phyloP scores from a whole-genome alignment of 805 yeast genomes.

The Yarrowia yakushimensis region DNA sequence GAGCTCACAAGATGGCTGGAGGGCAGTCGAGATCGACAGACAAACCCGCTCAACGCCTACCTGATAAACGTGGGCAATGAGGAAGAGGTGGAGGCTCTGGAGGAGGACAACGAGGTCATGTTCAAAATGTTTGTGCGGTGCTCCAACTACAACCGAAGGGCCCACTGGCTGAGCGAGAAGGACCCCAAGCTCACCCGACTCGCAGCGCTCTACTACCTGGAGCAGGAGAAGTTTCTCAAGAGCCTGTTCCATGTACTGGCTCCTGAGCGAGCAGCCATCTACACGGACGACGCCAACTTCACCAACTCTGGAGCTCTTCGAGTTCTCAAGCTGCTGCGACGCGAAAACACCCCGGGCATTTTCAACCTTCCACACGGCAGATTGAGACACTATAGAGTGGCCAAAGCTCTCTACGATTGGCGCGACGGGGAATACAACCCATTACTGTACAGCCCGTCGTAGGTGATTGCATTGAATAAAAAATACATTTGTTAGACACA shows the following conservation, averaged over 20 bases:
- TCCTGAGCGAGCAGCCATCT: neutral
- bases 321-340: neutral
- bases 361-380: constrained; percentile 1
- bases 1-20: constrained; percentile 3
- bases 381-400: neutral
- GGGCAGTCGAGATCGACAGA: neutral
- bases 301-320: neutral
- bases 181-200: neutral
- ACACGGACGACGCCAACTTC: neutral
- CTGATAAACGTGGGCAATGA: neutral
- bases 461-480: constrained; percentile 2
- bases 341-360: constrained; percentile 1
- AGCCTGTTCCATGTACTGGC: neutral
- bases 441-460: neutral
- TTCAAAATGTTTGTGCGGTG: constrained; percentile 10
- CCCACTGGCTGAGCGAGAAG: neutral
- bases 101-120: constrained; percentile 2
- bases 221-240: constrained; percentile 8
- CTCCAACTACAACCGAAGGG: neutral
- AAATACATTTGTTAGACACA: neutral
- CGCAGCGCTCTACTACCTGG: neutral
- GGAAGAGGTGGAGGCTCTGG: constrained; percentile 1
- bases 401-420: constrained; percentile 6
- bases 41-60: neutral
- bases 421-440: constrained; percentile 8